Evolutionary conservation across 2,329 filamentous ascomycete species (phyloP), one percentile per base, ranked within the genome.

Genomic region (Colletotrichum liriopes): DNA sequence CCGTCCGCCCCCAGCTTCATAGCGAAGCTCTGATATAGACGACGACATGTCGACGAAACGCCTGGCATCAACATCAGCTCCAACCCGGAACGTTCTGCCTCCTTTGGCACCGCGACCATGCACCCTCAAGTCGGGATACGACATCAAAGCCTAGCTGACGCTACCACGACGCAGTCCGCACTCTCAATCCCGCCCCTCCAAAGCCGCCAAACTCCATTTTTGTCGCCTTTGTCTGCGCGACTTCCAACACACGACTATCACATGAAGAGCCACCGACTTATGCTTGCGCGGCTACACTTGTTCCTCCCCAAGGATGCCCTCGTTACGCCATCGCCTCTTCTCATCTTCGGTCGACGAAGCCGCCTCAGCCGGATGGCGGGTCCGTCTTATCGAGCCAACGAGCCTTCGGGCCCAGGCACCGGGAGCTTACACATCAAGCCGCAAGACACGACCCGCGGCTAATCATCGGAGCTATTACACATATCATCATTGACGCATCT

Each of bases 291-390:
- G 4, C 47, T 20, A 16, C 18, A 20, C 26, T 14, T 7, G 16
- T 26, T n/a, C 2, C 4, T 11, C 41, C 18, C 18, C 32, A 47
- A 23, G 65, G 56, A 49, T 37, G 35, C 43, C 41, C 65, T 60
- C 47, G 69, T 32, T 32, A 52, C 23, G 20, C 9, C 26, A 35
- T 32, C 8, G 16, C 9, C 1, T 66, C 52, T 58, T 37, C 49
- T 65, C 41, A 29, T 62, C 45, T 66, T 63, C 71, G 71, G 71
- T 49, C 60, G 54, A 62, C 11, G 29, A 61, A 54, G 54, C 72
- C 72, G 72, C 52, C 65, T 66, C 39, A 65, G 61, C 69, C 72
- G 72, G 62, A 61, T 62, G 65, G 54, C 66, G 65, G 59, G 54
- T 59, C 58, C 51, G 56, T 55, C 35, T 29, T 62, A 14, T 72